Evolutionary conservation across 805 yeast species (phyloP).

Genomic region (Metschnikowia dekortorum): DNA sequence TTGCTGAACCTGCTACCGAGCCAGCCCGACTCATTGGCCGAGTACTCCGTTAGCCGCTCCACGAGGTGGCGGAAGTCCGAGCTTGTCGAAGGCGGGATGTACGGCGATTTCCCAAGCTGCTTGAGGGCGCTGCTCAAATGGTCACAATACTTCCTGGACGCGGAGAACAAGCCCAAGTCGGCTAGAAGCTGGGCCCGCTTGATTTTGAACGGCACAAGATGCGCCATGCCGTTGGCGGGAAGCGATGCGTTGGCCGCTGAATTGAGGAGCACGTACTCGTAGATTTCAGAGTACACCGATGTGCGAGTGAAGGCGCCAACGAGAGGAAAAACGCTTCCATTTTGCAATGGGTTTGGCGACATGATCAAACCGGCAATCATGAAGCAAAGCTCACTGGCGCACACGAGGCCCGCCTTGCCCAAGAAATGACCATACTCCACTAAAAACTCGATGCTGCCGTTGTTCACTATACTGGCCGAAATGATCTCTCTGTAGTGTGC

Average conservation of each 20-base stretch:
- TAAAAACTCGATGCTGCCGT: slow-evolving; percentile 37
- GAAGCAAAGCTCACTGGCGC: slow-evolving; percentile 44
- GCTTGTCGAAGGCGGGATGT: slow-evolving; percentile 20
- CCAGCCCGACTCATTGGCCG: slow-evolving; percentile 59
- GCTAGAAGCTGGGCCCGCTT: slow-evolving; percentile 65
- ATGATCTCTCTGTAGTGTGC: slow-evolving; percentile 49
- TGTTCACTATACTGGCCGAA: slow-evolving; percentile 34
- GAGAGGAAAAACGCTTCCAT: slow-evolving; percentile 32
- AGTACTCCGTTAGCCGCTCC: slow-evolving; percentile 44
- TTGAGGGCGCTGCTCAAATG: slow-evolving; percentile 33
- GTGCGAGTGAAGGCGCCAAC: slow-evolving; percentile 35
- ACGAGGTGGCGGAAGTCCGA: slow-evolving; percentile 35
- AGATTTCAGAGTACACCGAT: slow-evolving; percentile 58
- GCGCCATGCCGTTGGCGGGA: slow-evolving; percentile 43
- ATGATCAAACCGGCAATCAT: slow-evolving; percentile 46
- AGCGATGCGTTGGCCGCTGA: slow-evolving; percentile 22
- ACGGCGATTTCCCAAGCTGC: slow-evolving; percentile 29
- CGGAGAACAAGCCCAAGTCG: slow-evolving; percentile 56
- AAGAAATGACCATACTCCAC: slow-evolving; percentile 50
- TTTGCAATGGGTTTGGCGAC: slow-evolving; percentile 21
- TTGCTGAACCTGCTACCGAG: slow-evolving; percentile 51
- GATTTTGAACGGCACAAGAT: slow-evolving; percentile 56
- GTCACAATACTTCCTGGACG: slow-evolving; percentile 64
- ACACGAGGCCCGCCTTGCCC: slow-evolving; percentile 21
- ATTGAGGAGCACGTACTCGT: slow-evolving; percentile 48